These are phyloP conservation scores for Dendrobium chrysotoxum DNA, from an alignment of 106 monocot genomes.

Conservation along the genomic window DNA sequence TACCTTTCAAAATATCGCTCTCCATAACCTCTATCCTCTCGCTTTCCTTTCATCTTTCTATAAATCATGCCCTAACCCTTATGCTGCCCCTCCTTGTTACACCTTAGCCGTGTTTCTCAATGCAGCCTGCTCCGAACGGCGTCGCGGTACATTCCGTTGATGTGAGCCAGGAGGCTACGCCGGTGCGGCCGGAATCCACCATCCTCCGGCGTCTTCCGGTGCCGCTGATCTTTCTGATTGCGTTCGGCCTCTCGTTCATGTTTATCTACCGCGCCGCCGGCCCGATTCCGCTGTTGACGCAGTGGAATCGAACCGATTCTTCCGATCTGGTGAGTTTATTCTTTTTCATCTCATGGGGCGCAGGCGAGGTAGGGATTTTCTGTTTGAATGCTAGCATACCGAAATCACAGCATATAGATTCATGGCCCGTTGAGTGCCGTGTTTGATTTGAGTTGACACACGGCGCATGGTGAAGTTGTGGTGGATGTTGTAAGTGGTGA, in stretches of 20 bases:
- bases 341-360: not conserved
- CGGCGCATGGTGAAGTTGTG: not conserved
- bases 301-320: not conserved
- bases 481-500: no score
- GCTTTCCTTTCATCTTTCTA: not conserved
- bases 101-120: not conserved
- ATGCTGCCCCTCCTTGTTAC: not conserved
- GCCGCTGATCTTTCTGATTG: not conserved
- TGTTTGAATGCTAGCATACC: not conserved
- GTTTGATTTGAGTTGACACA: not conserved
- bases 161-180: not conserved
- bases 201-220: not conserved
- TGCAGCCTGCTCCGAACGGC: not conserved
- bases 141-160: not conserved
- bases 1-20: not conserved
- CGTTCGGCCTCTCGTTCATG: not conserved
- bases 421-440: not conserved
- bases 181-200: not conserved
- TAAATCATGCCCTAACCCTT: not conserved
- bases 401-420: not conserved
- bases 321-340: constrained; percentile 8
- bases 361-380: not conserved
- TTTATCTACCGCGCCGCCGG: not conserved
- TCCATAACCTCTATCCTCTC: not conserved
- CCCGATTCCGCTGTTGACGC: not conserved